Evolutionary conservation across 371 early-diverging fungal genomes (phyloP).

Genomic region (Syncephalastrum racemosum): DNA sequence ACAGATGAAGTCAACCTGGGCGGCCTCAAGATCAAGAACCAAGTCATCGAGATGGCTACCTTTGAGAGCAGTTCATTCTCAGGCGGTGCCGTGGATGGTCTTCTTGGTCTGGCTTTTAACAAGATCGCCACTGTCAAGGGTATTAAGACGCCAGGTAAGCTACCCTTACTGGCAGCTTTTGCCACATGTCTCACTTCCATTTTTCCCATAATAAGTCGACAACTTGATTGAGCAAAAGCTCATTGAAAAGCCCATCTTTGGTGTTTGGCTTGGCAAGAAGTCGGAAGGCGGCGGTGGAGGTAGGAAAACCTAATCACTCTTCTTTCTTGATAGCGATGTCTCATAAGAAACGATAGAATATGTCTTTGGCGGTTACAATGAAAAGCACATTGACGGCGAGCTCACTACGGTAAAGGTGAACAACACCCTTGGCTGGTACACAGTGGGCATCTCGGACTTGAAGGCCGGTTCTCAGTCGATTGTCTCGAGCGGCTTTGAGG

Average conservation of each 20-base stretch:
- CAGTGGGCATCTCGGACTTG: conserved; percentile 5
- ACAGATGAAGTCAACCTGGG: conserved; percentile 41
- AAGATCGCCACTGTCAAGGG: conserved; percentile 35
- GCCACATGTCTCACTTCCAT: too few relatives aligned
- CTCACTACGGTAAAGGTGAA: conserved; percentile 43
- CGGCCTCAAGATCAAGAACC: conserved; percentile 37
- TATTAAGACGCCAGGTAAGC: conserved; percentile 24
- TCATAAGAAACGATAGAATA: background rate
- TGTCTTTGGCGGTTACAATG: conserved; percentile 37
- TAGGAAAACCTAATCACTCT: conserved; percentile 3
- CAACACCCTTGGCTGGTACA: conserved; percentile 20
- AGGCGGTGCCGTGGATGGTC: conserved; percentile 40
- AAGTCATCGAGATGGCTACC: conserved; percentile 38
- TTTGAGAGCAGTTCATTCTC: conserved; percentile 29
- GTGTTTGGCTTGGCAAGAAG: conserved; percentile 45
- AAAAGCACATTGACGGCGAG: conserved; percentile 32
- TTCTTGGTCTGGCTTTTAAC: conserved; percentile 43
- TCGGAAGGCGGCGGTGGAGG: conserved; percentile 49
- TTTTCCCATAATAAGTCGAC: conserved; percentile 24
- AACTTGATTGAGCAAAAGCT: conserved; percentile 43
- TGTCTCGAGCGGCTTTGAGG: conserved; percentile 10
- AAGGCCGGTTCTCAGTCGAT: background rate
- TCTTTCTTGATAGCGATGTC: too few relatives aligned
- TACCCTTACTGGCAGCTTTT: too few relatives aligned
- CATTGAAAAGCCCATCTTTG: conserved; percentile 36